Evolutionary conservation across 805 yeast species (phyloP).

Genomic region (Kodamaea laetipori): DNA sequence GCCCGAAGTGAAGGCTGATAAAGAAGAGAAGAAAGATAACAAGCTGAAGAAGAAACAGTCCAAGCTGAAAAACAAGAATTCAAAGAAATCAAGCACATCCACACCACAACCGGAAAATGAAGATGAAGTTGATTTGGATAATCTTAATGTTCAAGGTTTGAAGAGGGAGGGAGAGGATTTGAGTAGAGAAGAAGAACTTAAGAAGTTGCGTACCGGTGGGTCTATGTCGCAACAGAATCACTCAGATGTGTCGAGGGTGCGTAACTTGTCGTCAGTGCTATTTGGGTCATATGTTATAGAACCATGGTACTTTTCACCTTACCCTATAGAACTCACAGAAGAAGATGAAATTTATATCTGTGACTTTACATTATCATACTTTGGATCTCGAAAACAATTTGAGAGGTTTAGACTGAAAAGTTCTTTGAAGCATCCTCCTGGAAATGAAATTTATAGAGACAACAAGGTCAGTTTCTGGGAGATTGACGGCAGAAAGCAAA

Average conservation of each 20-base stretch:
- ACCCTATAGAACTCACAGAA: conserved; percentile 92
- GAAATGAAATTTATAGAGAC: conserved; percentile 95
- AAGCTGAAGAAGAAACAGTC: conserved; percentile 29
- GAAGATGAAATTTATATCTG: conserved; percentile 88
- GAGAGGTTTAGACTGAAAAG: conserved; percentile 88
- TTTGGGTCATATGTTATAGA: conserved; percentile 92
- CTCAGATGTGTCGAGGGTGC: conserved; percentile 85
- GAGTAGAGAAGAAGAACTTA: conserved; percentile 88
- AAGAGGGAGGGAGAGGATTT: conserved; percentile 67
- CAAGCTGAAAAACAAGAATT: conserved; percentile 21
- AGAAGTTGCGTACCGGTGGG: conserved; percentile 90
- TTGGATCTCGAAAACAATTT: conserved; percentile 86
- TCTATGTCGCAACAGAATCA: conserved; percentile 94
- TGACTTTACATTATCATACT: conserved; percentile 86
- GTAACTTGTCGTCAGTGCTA: conserved; percentile 75
- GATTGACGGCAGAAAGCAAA: conserved; percentile 93
- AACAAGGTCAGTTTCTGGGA: conserved; percentile 93
- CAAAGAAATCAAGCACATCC: conserved; percentile 17
- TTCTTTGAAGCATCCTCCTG: conserved; percentile 94
- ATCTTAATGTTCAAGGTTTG: conserved; percentile 82
- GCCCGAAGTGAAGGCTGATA: conserved; percentile 61
- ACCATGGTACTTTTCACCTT: conserved; percentile 99
- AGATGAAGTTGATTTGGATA: conserved; percentile 83
- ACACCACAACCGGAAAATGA: conserved; percentile 38
- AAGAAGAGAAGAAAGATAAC: conserved; percentile 42